These are phyloP conservation scores for Pseudogymnoascus sp. DNA, from an alignment of 2,329 filamentous ascomycete species.

Conservation along the genomic window DNA sequence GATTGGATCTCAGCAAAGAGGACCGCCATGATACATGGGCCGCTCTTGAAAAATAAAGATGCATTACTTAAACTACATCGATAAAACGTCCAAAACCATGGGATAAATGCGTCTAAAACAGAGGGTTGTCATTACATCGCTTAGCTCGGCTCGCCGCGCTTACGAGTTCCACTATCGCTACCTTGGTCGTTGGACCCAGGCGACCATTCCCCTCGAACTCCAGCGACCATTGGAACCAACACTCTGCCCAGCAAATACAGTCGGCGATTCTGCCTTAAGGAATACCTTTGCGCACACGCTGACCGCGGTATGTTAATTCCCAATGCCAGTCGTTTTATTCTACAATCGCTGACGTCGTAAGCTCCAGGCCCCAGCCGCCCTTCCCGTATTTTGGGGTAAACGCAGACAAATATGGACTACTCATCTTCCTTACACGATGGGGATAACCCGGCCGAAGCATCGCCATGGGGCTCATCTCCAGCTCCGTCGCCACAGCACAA, in stretches of 20 bases:
- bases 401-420: slow-evolving; percentile 51
- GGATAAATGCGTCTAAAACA: neutral
- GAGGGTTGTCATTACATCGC: slow-evolving; percentile 4
- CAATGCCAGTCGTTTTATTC: neutral
- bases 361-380: neutral
- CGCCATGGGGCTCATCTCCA: slow-evolving; percentile 48
- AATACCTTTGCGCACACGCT: neutral
- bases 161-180: slow-evolving; percentile 6
- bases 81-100: neutral
- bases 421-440: slow-evolving; percentile 48
- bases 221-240: neutral
- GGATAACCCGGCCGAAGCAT: slow-evolving; percentile 48
- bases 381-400: neutral
- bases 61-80: slow-evolving; percentile 7
- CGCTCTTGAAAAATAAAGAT: neutral
- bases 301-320: neutral
- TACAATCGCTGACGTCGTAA: slow-evolving; percentile 5
- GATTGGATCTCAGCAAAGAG: neutral
- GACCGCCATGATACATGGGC: slow-evolving; percentile 2
- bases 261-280: neutral
- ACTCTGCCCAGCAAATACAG: neutral
- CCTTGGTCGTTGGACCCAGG: slow-evolving; percentile 1
- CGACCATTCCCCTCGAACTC: neutral
- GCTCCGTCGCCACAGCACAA: slow-evolving; percentile 24
- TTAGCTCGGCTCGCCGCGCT: slow-evolving; percentile 6